Conservation (phyloP, 1,139 yeast genomes). For the Protomyces arabidopsidicola region DNA sequence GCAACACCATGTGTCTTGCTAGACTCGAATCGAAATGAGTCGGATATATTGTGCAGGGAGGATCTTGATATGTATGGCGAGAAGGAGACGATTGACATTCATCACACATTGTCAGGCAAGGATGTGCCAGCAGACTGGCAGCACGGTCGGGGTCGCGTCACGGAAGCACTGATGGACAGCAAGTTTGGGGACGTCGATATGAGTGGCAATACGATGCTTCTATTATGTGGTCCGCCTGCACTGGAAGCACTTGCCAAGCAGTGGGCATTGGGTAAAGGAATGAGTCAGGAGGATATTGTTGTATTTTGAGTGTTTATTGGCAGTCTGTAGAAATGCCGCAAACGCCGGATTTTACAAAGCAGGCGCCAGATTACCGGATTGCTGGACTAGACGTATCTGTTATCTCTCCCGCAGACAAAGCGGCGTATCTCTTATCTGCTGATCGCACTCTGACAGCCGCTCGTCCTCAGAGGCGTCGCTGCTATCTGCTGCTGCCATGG, state of each 20-base stretch:
- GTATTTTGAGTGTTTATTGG: background rate
- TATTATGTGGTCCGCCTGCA: conserved; percentile 25
- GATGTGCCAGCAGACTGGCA: conserved; percentile 14
- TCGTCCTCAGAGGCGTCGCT: too few species aligned
- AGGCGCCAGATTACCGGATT: too few species aligned
- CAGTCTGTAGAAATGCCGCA: too few species aligned
- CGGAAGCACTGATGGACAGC: conserved; percentile 25
- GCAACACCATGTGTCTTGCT: conserved; percentile 74
- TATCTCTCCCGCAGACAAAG: too few species aligned
- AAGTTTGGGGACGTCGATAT: conserved; percentile 9
- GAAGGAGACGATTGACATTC: conserved; percentile 36
- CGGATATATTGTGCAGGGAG: conserved; percentile 69
- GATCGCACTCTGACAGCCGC: too few species aligned
- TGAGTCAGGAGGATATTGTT: conserved; percentile 16
- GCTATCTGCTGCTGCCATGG: too few species aligned
- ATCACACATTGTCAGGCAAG: conserved; percentile 31
- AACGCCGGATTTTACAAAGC: too few species aligned
- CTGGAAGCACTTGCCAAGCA: conserved; percentile 13
- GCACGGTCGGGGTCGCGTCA: conserved; percentile 29
- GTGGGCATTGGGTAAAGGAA: conserved; percentile 16
- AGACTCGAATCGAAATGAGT: conserved; percentile 72
- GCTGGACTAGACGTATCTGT: too few species aligned
- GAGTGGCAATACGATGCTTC: conserved; percentile 1
- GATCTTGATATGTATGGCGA: conserved; percentile 71
- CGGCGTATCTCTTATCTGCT: too few species aligned